Evolutionary conservation across 305 asterid genomes (phyloP), one percentile per base, ranked within the genome.

Genomic region (Fraxinus floribunda): DNA sequence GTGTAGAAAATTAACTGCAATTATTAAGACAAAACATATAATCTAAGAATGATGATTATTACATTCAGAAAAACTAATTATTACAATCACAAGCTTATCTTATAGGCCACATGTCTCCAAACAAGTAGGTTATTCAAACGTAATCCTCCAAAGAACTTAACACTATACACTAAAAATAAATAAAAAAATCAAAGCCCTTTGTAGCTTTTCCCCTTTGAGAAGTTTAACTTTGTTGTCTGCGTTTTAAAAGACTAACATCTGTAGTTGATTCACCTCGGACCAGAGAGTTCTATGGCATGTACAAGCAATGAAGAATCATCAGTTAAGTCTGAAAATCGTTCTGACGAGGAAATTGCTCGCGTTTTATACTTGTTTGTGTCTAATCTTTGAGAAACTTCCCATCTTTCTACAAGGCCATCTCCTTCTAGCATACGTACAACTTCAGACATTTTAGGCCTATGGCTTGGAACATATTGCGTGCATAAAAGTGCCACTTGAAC

Each of bases 351-450:
- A 44, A 78, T 20, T 15, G 60, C 73, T 9, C 79, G 75, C 0
- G 66, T 32, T 66, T 49, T 41, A 34, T 68, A n/a, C 24, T 76
- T 77, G 82, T 75, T 72, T 66, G 66, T 83, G 73, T 83, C 82
- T 5, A 82, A 70, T 57, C 75, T 83, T 39, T 83, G 83, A 35
- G 80, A 83, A n/a, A 82, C 85, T 78, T 83, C 83, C 85, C 85
- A 83, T 16, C 60, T 83, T 78, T 83, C 85, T 26, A 83, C 85
- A 71, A 83, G 76, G 6, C 85, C 83, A 71, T 83, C 85, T 26
- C 85, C 85, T 83, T 83, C 85, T 16, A 83, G 85, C 80, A 83
- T 83, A 13, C 85, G 76, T 16, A 78, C 83, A 11, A 83, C 85
- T 73, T 78, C 85, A 15, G 83, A 83, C 85, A 83, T 83, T 64